A percentile compares a stretch with the other conserved stretches of the same genome.
Conservation (phyloP, 2,329 filamentous ascomycete genomes). For the Colletotrichum kahawae region DNA sequence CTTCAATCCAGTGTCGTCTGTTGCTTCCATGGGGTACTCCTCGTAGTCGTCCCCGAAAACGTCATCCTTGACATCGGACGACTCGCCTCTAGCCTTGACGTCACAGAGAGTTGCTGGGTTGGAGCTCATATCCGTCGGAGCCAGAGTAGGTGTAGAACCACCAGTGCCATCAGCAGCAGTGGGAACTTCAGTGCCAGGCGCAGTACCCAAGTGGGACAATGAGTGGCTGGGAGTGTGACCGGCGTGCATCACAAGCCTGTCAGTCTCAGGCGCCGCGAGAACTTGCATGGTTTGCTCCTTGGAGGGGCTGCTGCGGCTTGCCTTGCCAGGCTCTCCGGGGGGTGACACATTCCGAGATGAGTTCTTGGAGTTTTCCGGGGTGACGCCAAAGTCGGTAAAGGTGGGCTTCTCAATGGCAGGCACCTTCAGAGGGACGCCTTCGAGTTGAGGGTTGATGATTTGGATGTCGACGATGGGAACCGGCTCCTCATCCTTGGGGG, state of each 20-base stretch:
- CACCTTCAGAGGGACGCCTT: slow-evolving; percentile 62
- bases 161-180: slow-evolving; percentile 46
- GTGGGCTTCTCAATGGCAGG: slow-evolving; percentile 57
- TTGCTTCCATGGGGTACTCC: slow-evolving; percentile 39
- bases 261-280: slow-evolving; percentile 52
- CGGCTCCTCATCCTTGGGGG: slow-evolving; percentile 36
- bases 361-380: slow-evolving; percentile 29
- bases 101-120: slow-evolving; percentile 16
- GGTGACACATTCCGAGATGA: slow-evolving; percentile 33
- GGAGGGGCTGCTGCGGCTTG: slow-evolving; percentile 31
- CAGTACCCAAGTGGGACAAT: slow-evolving; percentile 54
- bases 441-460: slow-evolving; percentile 62
- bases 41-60: slow-evolving; percentile 15
- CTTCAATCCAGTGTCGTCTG: slow-evolving; percentile 51
- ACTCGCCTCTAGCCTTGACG: slow-evolving; percentile 4
- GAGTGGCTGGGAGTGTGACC: slow-evolving; percentile 69
- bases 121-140: slow-evolving; percentile 27
- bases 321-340: slow-evolving; percentile 25
- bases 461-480: slow-evolving; percentile 61
- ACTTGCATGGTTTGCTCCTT: slow-evolving; percentile 50
- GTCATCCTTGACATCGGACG: slow-evolving; percentile 16
- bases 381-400: slow-evolving; percentile 46
- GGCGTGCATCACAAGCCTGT: slow-evolving; percentile 64
- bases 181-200: slow-evolving; percentile 43
- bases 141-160: slow-evolving; percentile 36